A percentile compares a stretch with the other conserved stretches of the same genome.
phyloP scores from a whole-genome alignment of 2,329 filamentous ascomycete species.

The Diaporthe citrichinensis region DNA sequence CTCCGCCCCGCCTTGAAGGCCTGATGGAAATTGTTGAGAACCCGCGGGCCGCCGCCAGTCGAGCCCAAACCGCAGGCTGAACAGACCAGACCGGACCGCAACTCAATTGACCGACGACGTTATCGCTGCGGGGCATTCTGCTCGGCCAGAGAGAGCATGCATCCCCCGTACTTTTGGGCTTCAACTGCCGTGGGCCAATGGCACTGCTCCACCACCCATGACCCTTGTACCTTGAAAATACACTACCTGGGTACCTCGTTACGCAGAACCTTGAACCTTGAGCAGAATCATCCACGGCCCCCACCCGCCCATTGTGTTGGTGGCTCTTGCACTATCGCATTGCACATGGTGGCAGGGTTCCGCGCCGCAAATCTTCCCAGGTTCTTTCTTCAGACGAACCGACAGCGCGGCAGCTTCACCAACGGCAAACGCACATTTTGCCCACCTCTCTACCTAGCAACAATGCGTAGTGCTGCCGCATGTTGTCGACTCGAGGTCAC shows the following conservation, averaged over 20 bases:
- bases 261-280: background rate
- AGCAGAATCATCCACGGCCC: background rate
- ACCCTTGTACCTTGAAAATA: background rate
- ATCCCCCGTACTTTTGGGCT: constrained; percentile 27
- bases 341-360: constrained; percentile 27
- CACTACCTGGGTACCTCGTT: background rate
- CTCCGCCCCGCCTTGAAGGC: constrained; percentile 3
- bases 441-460: background rate
- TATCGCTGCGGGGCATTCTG: background rate
- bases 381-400: constrained; percentile 24
- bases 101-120: constrained; percentile 12
- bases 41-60: background rate
- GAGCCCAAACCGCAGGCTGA: background rate
- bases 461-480: background rate
- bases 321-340: background rate
- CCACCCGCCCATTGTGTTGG: constrained; percentile 1
- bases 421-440: background rate
- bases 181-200: constrained; percentile 28
- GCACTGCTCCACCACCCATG: background rate
- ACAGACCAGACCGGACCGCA: background rate
- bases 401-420: background rate
- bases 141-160: background rate
- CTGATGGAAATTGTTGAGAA: constrained; percentile 15
- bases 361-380: background rate
- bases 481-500: constrained; percentile 6